Evolutionary conservation across 345 rosid genomes (phyloP), one percentile per base, ranked within the genome.

Genomic region (Lumnitzera racemosa): DNA sequence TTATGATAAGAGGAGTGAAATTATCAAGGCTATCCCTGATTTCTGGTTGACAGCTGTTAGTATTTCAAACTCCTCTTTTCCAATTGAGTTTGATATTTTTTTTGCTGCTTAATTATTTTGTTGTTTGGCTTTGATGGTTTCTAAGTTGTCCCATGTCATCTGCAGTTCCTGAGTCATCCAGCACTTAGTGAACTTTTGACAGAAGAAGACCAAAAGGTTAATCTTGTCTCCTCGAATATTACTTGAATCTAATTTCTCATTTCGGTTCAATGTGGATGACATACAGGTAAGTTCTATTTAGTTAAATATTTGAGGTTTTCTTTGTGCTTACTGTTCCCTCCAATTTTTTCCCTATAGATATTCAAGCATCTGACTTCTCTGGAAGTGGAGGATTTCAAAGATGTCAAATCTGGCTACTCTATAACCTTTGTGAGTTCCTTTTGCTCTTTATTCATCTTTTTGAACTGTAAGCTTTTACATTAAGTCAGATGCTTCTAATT

Each of bases 21-120:
- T 84, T 61, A 90, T 92, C 65, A 80, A 80, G 55, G 66, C 84
- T 15, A 92, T 92, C 66, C 95, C 97, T 2, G 97, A 89, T 71
- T 92, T 92, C 72, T 92, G 97, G 97, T 65, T 87, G 61, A 87
- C 94, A 65, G 96, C 96, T 66, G 96, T 92, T 57, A 87, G 89
- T 76, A 47, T 11, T 71, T 36, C 11, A 9, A 36, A 36, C 43
- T 59, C 47, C 58, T 53, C 31, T 56, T 17, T 2, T 47, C 51
- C 55, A 25, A 55, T 46, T 24, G 53, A n/a, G 43, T 69, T 23
- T 36, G 43, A 36, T 36, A 6, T 7, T 36, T 36, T 36, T 36
- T 36, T 4, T 36, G 7, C 43, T 36, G 43, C 31, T 27, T 27
- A 4, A 36, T 36, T 36, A 36, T 36, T 36, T 36, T 4, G 1